phyloP scores from a whole-genome alignment of 257 asterid genomes.

The Capsicum chinense region DNA sequence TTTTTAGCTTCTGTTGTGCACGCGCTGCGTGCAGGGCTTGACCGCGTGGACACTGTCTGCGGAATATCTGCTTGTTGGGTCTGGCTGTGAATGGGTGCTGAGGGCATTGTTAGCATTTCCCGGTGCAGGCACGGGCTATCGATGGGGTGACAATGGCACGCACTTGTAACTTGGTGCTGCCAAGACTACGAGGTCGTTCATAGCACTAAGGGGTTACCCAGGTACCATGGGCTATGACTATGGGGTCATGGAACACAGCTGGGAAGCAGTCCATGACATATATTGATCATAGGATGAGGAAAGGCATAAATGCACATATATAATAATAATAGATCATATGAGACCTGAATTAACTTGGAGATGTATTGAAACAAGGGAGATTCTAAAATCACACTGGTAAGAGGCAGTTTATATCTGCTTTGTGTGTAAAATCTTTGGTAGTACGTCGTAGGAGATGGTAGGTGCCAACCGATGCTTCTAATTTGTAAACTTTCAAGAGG shows the following conservation, averaged over 20 bases:
- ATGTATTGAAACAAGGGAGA: neutral
- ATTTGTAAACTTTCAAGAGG: neutral
- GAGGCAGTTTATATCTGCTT: neutral
- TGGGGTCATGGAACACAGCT: neutral
- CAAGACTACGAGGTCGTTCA: neutral
- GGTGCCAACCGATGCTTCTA: neutral
- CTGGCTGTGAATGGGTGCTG: neutral
- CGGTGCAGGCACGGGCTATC: neutral
- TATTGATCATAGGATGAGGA: neutral
- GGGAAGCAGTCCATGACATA: neutral
- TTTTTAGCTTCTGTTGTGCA: neutral
- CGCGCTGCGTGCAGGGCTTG: no score
- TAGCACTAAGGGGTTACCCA: neutral
- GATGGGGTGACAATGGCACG: neutral
- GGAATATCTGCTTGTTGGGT: neutral
- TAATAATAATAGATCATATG: neutral
- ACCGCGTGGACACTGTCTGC: neutral
- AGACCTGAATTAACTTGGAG: neutral
- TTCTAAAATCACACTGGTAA: neutral
- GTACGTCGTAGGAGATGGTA: neutral
- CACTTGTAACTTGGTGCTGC: no score
- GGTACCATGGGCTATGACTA: conserved; percentile 48
- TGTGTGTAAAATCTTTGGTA: neutral
- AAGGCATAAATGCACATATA: neutral
- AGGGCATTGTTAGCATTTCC: neutral